Base-by-base conservation (phyloP, 1,139 yeast species). In the Hyphopichia burtonii region DNA sequence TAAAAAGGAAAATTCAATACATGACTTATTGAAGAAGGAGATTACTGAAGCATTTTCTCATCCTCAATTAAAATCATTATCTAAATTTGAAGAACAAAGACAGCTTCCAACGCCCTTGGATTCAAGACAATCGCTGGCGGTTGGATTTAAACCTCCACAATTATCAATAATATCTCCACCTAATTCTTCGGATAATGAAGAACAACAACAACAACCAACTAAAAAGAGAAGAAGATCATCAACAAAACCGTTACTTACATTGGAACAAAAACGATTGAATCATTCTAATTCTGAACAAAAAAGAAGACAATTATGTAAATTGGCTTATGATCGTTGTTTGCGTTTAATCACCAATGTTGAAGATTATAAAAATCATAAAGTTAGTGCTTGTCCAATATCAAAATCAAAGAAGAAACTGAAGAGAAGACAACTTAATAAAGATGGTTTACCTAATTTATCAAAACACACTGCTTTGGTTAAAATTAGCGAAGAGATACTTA, bases 211-310 rank as follows among this genome's bases (percentile, higher is more conserved):
- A 3, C 15, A 17, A 15, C 22, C 47, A 7, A 51, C 42, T 3
- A 59, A 55, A 40, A 67, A 64, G 50, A 58, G 67, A 38, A 61
- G 59, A 46, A 60, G 69, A 46, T 57, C 66, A 16, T 53, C 65
- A 15, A 61, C 65, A 50, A 78, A 69, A 62, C 82, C 72, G n/a
- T 58, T 71, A 12, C 68, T 86, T 20, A 62, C 85, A 0, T 75
- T 79, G 40, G 85, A 83, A 52, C 89, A 86, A 56, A 85, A 84
- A 55, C 72, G 93, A 42, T 59, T 73, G 42, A 84, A 85, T 54
- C 96, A 88, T 59, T 81, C 86, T 7, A 71, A 79, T 39, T 80
- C 87, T 41, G 96, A 88, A 59, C 89, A 87, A 61, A 78, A 80
- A 53, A 74, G 96, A 43, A 72, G 96, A 37, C 83, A 80, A 48